Base-by-base conservation (phyloP, 805 yeast species). In the Candida mattraensis region DNA sequence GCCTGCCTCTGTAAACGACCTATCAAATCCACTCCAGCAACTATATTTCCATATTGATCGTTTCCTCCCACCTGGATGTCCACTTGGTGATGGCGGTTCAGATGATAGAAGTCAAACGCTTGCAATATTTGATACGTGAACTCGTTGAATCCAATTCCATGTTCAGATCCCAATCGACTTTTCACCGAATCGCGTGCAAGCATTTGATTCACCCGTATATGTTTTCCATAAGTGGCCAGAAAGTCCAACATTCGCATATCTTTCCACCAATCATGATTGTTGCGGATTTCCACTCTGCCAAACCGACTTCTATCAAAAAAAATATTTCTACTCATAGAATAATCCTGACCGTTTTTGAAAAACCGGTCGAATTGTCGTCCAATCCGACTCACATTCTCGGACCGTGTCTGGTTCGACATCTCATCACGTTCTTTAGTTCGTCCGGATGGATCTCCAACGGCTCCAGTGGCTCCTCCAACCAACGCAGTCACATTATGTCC, bases 41-140 rank as follows among this genome's bases (percentile, higher is more conserved):
- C 87, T 40, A 93, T 93, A 53, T 93, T 93, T 1, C 99, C 99
- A 88, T 96, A 93, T 61, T 93, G 99, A 58, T 93, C 99, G 55
- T 85, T 88, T 5, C 99, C 99, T 16, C 99, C 99, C 22, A 85
- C 80, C 64, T 93, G 98, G 10, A 88, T 61, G 27, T 70, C 68
- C 27, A 89, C 89, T 3, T 67, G 60, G 23, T 75, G 61, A 11
- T 73, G 57, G 24, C 70, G 71, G 64, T 77, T 78, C 39, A 93
- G 63, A 54, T 89, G 87, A 71, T 83, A 87, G 55, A 87, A 93
- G 56, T 93, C 99, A 58, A 77, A 93, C 0, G 96, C 98, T 60
- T 93, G 99, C 37, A 93, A 64, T 13, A 91, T 67, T 55, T 93
- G 99, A 59, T 93, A 93, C 1, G 95, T 75, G 57, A 93, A 93